Evolutionary conservation across 257 asterid species (phyloP), one percentile per base, ranked within the genome.

Genomic region (Phtheirospermum japonicum): DNA sequence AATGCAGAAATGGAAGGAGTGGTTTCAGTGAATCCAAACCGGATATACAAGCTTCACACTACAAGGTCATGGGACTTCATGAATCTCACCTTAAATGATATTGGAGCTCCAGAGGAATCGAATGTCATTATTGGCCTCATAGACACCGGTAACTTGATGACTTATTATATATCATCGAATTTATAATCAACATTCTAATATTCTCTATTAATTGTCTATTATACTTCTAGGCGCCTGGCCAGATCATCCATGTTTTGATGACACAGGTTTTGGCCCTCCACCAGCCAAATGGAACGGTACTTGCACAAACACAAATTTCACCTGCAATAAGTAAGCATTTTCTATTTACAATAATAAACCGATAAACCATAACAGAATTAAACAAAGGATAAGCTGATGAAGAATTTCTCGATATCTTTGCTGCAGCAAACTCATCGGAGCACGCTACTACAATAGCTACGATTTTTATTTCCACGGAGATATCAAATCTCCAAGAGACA

Each of bases 221-320:
- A 48, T 43, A 39, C 45, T 32, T 14, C 2, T 49, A 81, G 84
- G 87, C 18, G 71, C 78, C 28, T 85, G 89, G 86, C 93, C 93
- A 0, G 93, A 82, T 72, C 86, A 81, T 49, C 89, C 85, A 5
- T 82, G 87, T 68, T 85, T 85, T 69, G 74, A 68, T 3, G 89
- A 82, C 76, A 30, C 66, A 0, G 77, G 73, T 33, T 72, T 74
- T 12, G 57, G 78, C 52, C 67, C 85, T 68, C 83, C 85, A n/a
- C 87, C 93, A 1, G 9, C 86, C 18, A 80, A 72, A 58, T 82
- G 89, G 87, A 82, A 80, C 60, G 89, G 89, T 3, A 51, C 72
- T 11, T 85, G 93, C 78, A 45, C 73, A 13, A 63, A 43, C 55
- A 4, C 54, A 9, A 85, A 85, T 45, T 82, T 85, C 80, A 85